Base-by-base conservation (phyloP, 768 basidiomycete genomes). In the Dentipellis sp. region DNA sequence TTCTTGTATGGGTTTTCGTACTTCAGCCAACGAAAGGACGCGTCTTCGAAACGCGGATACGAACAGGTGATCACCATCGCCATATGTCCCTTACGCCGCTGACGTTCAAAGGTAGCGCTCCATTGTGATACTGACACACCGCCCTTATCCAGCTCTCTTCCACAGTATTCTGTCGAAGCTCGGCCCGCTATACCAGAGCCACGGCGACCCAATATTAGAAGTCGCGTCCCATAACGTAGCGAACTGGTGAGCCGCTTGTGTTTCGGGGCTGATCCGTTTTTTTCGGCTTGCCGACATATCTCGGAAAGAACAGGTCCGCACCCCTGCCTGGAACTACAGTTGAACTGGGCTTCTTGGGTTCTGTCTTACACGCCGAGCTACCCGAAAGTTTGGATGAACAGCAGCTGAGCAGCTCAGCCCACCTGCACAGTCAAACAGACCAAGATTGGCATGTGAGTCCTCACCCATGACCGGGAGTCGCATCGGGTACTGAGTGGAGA, bases 141-240 rank as follows among this genome's bases (percentile, higher is more conserved):
- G 86, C 57, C 80, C 88, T 69, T 92, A 86, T 66, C 90, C 92
- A 0, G 81, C 91, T 0, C 71, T 98, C 10, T 97, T 91, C 71
- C 65, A 72, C 42, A 80, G 85, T n/a, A 68, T 81, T 0, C 67
- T 94, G 22, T 71, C 80, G 19, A 77, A 81, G 50, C 78, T 97
- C 42, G 93, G 90, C 0, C 89, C 91, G 0, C 68, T 88, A 23
- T 89, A 83, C 64, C 79, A 83, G 57, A 67, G 71, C 21, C 88
- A 92, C 59, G 91, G 89, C 4, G 76, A 80, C 4, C 78, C 88
- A 0, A 93, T 91, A 77, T 73, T 94, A 3, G 91, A 95, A 68
- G 80, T 84, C 0, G 90, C 91, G 2, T 93, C 90, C 66, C 81
- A 94, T 63, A 88, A 89, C 58, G 86, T 93, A 22, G 81, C 89